Evolutionary conservation across 2,329 filamentous ascomycete species (phyloP).

Genomic region (Ophiocordyceps camponoti-saundersi): DNA sequence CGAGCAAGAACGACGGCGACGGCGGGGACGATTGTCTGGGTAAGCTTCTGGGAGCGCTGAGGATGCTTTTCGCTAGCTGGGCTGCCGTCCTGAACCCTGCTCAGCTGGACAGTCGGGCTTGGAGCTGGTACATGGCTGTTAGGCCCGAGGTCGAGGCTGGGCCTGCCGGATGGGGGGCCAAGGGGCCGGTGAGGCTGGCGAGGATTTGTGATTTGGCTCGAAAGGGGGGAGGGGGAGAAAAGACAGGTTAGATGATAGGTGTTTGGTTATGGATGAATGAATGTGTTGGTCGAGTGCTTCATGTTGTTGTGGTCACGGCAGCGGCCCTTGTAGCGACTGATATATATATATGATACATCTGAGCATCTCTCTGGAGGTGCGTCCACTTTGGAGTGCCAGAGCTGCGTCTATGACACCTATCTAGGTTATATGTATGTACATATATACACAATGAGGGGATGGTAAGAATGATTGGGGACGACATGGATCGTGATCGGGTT

Average conservation of each 20-base stretch:
- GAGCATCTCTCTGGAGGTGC: too few relatives aligned
- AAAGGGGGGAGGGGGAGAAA: neutral
- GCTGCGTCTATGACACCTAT: too few relatives aligned
- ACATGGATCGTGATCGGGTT: too few relatives aligned
- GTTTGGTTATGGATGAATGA: neutral
- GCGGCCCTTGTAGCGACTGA: too few relatives aligned
- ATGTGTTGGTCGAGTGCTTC: too few relatives aligned
- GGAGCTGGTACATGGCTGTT: constrained; percentile 66
- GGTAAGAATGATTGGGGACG: too few relatives aligned
- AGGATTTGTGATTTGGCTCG: constrained; percentile 39
- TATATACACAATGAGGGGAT: too few relatives aligned
- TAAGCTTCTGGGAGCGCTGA: constrained; percentile 51
- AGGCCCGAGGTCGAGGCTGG: constrained; percentile 62
- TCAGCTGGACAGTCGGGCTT: constrained; percentile 61
- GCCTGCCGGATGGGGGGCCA: constrained; percentile 67
- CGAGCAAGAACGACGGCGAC: constrained; percentile 31
- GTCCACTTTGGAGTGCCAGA: too few relatives aligned
- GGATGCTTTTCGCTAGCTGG: constrained; percentile 63
- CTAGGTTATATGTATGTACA: too few relatives aligned
- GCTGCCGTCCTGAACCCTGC: constrained; percentile 37
- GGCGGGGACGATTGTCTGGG: constrained; percentile 46
- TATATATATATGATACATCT: too few relatives aligned
- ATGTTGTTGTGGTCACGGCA: too few relatives aligned
- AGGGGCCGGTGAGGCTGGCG: constrained; percentile 48
- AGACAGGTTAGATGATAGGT: neutral